Evolutionary conservation across 345 rosid genomes (phyloP).

Genomic region (Eucalyptus globulus): DNA sequence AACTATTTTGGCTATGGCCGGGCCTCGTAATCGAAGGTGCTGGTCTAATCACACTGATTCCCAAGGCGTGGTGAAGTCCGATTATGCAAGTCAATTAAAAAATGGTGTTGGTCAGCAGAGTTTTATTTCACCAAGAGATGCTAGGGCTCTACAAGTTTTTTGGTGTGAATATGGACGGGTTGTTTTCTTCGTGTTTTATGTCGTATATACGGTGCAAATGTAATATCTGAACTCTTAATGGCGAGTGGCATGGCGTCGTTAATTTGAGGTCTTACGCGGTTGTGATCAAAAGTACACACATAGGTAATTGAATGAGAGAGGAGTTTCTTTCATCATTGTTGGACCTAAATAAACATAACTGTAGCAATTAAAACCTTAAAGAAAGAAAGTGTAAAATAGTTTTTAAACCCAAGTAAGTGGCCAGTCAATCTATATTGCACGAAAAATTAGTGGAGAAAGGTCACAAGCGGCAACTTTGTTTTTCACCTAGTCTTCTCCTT

Average conservation of each 20-base stretch:
- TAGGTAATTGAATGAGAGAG: neutral
- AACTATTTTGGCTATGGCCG: neutral
- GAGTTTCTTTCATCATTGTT: neutral
- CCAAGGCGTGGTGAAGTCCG: neutral
- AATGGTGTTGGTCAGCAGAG: neutral
- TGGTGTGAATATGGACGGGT: neutral
- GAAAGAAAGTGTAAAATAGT: neutral
- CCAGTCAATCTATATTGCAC: neutral
- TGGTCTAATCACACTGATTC: neutral
- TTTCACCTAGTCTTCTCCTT: neutral
- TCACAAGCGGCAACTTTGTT: neutral
- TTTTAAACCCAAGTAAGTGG: neutral
- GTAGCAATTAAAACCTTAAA: neutral
- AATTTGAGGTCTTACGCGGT: neutral
- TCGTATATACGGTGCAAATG: neutral
- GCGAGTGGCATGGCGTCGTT: neutral
- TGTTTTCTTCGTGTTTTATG: neutral
- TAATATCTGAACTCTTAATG: neutral
- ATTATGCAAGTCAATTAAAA: neutral
- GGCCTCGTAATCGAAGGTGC: neutral
- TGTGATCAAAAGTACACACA: neutral
- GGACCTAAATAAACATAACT: neutral
- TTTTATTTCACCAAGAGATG: neutral
- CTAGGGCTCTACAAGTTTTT: neutral
- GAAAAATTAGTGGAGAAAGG: neutral